A percentile compares a stretch with the other conserved stretches of the same genome.
phyloP scores from a whole-genome alignment of 441 rosid species.

The Eutrema salsugineum region DNA sequence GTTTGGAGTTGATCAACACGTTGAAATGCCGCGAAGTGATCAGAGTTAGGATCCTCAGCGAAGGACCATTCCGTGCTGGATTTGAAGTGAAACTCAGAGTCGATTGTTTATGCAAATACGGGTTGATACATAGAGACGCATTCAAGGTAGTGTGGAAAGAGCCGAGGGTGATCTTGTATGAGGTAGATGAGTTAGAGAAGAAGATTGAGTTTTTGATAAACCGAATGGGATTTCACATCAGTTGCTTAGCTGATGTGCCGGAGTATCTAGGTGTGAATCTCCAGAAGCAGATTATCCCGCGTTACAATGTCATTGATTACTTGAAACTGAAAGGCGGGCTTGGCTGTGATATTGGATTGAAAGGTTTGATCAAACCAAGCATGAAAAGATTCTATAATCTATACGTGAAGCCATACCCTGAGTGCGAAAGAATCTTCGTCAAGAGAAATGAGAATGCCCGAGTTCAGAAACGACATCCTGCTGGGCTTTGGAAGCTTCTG shows the following conservation, averaged over 20 bases:
- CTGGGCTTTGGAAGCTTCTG: conserved; percentile 71
- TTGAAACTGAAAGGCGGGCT: conserved; percentile 60
- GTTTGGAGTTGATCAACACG: conserved; percentile 49
- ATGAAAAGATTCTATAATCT: conserved; percentile 70
- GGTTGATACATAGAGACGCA: conserved; percentile 72
- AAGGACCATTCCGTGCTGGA: conserved; percentile 67
- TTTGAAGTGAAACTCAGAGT: conserved; percentile 63
- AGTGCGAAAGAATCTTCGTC: conserved; percentile 63
- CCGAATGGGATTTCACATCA: conserved; percentile 42
- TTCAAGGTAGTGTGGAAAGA: conserved; percentile 76
- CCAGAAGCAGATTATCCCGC: conserved; percentile 69
- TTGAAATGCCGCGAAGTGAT: conserved; percentile 65
- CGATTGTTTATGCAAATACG: conserved; percentile 67
- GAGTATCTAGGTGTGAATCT: conserved; percentile 72
- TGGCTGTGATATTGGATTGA: conserved; percentile 59
- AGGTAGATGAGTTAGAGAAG: conserved; percentile 55
- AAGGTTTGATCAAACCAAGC: conserved; percentile 62
- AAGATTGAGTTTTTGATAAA: conserved; percentile 60
- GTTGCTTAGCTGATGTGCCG: conserved; percentile 64
- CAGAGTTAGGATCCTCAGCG: conserved; percentile 41
- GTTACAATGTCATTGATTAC: conserved; percentile 62
- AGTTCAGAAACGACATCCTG: conserved; percentile 40
- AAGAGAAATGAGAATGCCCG: conserved; percentile 43
- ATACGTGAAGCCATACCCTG: conserved; percentile 85
- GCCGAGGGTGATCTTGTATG: conserved; percentile 61